Evolutionary conservation across 2,329 filamentous ascomycete species (phyloP).

Genomic region (Neonectria ditissima): DNA sequence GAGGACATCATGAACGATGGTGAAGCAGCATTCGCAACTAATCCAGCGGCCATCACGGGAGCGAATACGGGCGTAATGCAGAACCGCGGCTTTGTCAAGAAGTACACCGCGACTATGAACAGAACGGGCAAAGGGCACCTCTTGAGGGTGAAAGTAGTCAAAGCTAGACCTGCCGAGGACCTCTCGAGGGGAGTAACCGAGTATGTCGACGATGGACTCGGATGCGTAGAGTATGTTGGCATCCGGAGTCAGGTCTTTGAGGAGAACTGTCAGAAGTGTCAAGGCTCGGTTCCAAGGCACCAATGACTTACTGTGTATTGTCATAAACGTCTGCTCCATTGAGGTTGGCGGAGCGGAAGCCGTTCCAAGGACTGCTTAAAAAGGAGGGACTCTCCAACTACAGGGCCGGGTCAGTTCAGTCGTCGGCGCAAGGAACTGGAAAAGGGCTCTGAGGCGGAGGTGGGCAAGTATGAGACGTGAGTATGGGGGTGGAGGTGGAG

Average conservation of each 20-base stretch:
- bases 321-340: constrained; percentile 92
- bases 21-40: constrained; percentile 89
- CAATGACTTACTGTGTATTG: constrained; percentile 79
- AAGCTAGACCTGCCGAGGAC: constrained; percentile 82
- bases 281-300: not conserved
- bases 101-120: constrained; percentile 79
- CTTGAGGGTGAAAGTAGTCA: constrained; percentile 87
- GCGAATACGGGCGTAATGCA: constrained; percentile 81
- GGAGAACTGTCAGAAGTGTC: constrained; percentile 6
- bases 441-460: not conserved
- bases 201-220: constrained; percentile 84
- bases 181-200: constrained; percentile 82
- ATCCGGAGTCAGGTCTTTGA: constrained; percentile 76
- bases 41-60: constrained; percentile 78
- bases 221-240: constrained; percentile 86
- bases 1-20: constrained; percentile 87
- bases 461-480: not conserved
- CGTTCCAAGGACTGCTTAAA: constrained; percentile 9
- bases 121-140: constrained; percentile 78
- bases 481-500: not conserved
- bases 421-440: not conserved
- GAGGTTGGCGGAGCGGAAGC: constrained; percentile 30
- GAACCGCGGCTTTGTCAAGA: constrained; percentile 85
- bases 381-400: not conserved
- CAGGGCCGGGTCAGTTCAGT: not conserved